Percentiles rank a stretch among this genome's conserved stretches.
Conservation (phyloP, 345 rosid species). For the Mangifera indica region DNA sequence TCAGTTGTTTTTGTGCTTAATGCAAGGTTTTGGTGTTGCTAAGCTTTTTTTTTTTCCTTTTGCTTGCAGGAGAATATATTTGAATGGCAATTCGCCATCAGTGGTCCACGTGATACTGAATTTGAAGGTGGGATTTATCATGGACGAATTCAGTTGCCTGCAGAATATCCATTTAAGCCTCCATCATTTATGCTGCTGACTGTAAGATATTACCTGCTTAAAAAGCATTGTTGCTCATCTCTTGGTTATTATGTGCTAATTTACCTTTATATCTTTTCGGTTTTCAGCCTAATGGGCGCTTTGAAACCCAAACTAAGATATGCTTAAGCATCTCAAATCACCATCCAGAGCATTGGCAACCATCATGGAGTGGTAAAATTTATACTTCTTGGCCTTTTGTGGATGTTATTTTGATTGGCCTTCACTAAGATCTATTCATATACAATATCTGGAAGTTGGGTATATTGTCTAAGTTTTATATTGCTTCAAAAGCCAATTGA, state of each 20-base stretch:
- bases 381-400: neutral
- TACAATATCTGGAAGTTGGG: neutral
- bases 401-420: neutral
- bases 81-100: conserved; percentile 97
- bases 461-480: neutral
- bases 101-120: conserved; percentile 80
- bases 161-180: conserved; percentile 97
- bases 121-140: conserved; percentile 98
- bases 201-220: conserved; percentile 35
- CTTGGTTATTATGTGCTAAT: conserved; percentile 16
- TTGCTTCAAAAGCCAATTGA: neutral
- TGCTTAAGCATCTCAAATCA: conserved; percentile 95
- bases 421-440: too few relatives aligned
- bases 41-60: neutral
- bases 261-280: neutral
- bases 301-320: conserved; percentile 89
- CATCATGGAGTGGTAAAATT: conserved; percentile 93
- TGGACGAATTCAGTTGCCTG: conserved; percentile 93
- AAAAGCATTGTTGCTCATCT: neutral
- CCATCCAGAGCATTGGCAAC: conserved; percentile 99
- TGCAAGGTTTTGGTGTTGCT: conserved; percentile 8
- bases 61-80: conserved; percentile 81
- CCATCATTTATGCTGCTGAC: conserved; percentile 92
- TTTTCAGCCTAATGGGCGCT: conserved; percentile 88
- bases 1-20: neutral